phyloP scores from a whole-genome alignment of 2,329 filamentous ascomycete genomes.

The Calonectria hongkongensis region DNA sequence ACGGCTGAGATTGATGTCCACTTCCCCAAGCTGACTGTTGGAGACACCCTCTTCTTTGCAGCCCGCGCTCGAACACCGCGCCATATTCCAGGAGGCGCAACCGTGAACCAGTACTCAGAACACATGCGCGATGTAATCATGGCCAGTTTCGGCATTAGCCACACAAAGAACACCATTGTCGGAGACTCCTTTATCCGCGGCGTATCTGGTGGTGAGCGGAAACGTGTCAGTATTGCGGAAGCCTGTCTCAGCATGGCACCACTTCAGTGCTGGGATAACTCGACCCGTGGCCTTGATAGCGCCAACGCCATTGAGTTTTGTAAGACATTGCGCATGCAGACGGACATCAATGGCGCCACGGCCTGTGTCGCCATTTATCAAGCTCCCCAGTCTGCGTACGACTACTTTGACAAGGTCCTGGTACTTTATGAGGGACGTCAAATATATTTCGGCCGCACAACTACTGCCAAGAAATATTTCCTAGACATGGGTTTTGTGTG shows the following conservation, averaged over 20 bases:
- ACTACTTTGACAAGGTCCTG: slow-evolving; percentile 79
- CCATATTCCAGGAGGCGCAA: slow-evolving; percentile 64
- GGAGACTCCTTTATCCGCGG: slow-evolving; percentile 82
- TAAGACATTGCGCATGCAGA: slow-evolving; percentile 51
- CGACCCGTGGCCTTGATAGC: slow-evolving; percentile 56
- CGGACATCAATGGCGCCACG: slow-evolving; percentile 54
- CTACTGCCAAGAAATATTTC: slow-evolving; percentile 78
- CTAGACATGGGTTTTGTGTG: slow-evolving; percentile 61
- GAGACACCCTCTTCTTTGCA: slow-evolving; percentile 70
- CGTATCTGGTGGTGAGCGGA: slow-evolving; percentile 85
- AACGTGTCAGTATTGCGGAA: slow-evolving; percentile 86
- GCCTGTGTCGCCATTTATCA: slow-evolving; percentile 72
- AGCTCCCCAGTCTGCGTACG: slow-evolving; percentile 75
- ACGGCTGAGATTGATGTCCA: slow-evolving; percentile 72
- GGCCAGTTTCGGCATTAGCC: slow-evolving; percentile 85
- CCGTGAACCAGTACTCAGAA: slow-evolving; percentile 46
- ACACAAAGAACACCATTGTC: slow-evolving; percentile 83
- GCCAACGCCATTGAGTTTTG: slow-evolving; percentile 56
- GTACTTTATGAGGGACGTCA: slow-evolving; percentile 57
- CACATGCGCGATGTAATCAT: slow-evolving; percentile 73
- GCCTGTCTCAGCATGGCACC: slow-evolving; percentile 63
- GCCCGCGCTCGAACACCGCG: slow-evolving; percentile 79
- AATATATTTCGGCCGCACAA: slow-evolving; percentile 65
- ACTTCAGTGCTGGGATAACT: slow-evolving; percentile 59
- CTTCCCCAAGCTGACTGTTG: slow-evolving; percentile 79